These are phyloP conservation scores for Penicillium fuscoglaucum DNA, from an alignment of 2,329 filamentous ascomycete genomes.

Conservation along the genomic window DNA sequence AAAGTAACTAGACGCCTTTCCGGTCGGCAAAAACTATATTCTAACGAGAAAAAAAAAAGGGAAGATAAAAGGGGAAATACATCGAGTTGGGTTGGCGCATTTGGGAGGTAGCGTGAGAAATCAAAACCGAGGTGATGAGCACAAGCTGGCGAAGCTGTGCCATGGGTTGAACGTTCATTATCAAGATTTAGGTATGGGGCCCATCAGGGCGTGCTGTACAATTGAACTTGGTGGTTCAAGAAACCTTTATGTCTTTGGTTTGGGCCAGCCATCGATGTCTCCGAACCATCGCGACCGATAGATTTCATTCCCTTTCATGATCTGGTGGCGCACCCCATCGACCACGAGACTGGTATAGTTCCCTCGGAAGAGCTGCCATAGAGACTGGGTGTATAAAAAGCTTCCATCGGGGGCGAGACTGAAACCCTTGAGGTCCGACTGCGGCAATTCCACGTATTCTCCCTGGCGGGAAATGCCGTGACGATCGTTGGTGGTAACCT, in stretches of 20 bases:
- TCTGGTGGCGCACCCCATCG: slow-evolving; percentile 17
- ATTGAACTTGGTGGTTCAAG: background rate
- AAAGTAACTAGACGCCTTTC: background rate
- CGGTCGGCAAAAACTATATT: background rate
- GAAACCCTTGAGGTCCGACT: slow-evolving; percentile 28
- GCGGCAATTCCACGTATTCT: slow-evolving; percentile 22
- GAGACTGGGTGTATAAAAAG: slow-evolving; percentile 27
- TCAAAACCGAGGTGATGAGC: background rate
- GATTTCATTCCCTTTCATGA: slow-evolving; percentile 27
- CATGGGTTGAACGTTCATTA: background rate
- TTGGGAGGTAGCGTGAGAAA: background rate
- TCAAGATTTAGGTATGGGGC: background rate
- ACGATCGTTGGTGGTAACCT: slow-evolving; percentile 25
- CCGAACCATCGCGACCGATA: slow-evolving; percentile 30
- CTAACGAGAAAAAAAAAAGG: background rate
- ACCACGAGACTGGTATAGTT: slow-evolving; percentile 27
- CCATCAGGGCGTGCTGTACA: background rate
- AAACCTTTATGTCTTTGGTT: slow-evolving; percentile 14
- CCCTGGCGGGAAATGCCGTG: slow-evolving; percentile 21
- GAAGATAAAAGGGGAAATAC: background rate
- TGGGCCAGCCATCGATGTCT: slow-evolving; percentile 29
- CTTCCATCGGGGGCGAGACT: slow-evolving; percentile 27
- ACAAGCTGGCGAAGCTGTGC: background rate
- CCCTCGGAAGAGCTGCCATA: slow-evolving; percentile 22
- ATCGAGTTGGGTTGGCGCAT: background rate